Evolutionary conservation across 1,284 basidiomycete species (phyloP).

Genomic region (Sparassis latifolia): DNA sequence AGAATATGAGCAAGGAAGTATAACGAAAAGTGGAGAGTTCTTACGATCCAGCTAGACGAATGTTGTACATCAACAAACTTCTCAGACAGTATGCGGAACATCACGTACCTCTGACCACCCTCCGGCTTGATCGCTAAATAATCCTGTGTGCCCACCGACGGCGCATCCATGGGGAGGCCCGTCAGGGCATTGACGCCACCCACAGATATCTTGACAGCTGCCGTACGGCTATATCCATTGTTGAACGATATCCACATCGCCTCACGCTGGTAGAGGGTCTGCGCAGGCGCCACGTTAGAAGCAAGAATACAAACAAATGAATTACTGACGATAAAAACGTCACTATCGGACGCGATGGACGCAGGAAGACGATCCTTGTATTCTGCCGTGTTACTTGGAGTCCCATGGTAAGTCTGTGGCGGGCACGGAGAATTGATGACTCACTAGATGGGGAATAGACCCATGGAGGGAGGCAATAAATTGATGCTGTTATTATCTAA

Average conservation of each 20-base stretch:
- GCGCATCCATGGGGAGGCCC: neutral
- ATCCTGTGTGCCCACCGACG: conserved; percentile 1
- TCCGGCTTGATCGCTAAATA: conserved; percentile 4
- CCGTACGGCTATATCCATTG: neutral
- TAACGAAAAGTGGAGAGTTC: no score
- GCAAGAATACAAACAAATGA: neutral
- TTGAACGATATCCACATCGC: conserved; percentile 9
- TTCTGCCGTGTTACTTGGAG: conserved; percentile 2
- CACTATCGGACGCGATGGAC: conserved; percentile 3
- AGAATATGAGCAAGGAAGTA: no score
- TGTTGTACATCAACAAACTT: no score
- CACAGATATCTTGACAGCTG: conserved; percentile 9
- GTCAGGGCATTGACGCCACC: conserved; percentile 11
- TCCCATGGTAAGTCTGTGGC: neutral
- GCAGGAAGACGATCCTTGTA: conserved; percentile 1
- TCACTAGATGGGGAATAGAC: conserved; percentile 1
- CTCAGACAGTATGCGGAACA: neutral
- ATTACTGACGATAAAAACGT: conserved; percentile 3
- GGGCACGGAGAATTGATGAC: neutral
- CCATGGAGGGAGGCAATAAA: conserved; percentile 3
- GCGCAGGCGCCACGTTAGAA: no score
- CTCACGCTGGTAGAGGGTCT: conserved; percentile 10
- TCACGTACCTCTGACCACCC: conserved; percentile 4
- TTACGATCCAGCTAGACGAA: no score
- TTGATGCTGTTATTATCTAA: conserved; percentile 4